Evolutionary conservation across 805 yeast genomes (phyloP).

Genomic region (Metschnikowia dekortorum): DNA sequence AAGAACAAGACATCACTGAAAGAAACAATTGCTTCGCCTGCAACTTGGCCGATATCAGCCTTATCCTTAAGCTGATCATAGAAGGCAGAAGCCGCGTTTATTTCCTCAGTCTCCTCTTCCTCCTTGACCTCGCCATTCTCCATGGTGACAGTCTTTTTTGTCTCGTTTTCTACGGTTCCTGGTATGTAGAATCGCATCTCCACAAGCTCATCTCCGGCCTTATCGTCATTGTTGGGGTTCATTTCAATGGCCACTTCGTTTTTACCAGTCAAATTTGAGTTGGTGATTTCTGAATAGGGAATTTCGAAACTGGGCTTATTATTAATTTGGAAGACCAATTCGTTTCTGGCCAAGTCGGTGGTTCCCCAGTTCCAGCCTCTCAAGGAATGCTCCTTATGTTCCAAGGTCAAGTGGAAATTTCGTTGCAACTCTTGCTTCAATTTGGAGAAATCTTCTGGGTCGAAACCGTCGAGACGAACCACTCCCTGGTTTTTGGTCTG

Average conservation of each 20-base stretch:
- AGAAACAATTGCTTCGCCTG: constrained; percentile 93
- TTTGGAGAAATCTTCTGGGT: constrained; percentile 71
- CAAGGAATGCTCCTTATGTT: constrained; percentile 83
- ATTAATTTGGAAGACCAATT: constrained; percentile 77
- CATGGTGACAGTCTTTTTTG: constrained; percentile 26
- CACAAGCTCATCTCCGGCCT: constrained; percentile 92
- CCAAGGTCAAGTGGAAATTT: constrained; percentile 67
- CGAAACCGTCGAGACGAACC: constrained; percentile 88
- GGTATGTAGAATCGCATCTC: constrained; percentile 93
- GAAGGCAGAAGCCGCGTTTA: constrained; percentile 76
- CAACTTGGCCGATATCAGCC: constrained; percentile 90
- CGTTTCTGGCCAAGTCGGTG: constrained; percentile 87
- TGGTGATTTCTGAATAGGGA: constrained; percentile 74
- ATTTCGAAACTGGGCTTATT: constrained; percentile 89
- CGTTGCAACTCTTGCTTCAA: constrained; percentile 81
- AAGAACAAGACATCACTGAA: constrained; percentile 86
- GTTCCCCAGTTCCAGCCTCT: constrained; percentile 99
- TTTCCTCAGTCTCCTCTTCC: constrained; percentile 40
- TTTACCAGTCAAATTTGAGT: constrained; percentile 86
- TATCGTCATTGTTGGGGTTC: constrained; percentile 52
- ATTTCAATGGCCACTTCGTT: constrained; percentile 92
- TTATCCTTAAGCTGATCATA: constrained; percentile 88
- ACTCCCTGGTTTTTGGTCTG: constrained; percentile 88
- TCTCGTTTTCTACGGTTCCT: constrained; percentile 63
- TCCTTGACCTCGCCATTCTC: constrained; percentile 28